Evolutionary conservation across 2,329 filamentous ascomycete genomes (phyloP), one percentile per base, ranked within the genome.

Genomic region (Pyrenophora teres): DNA sequence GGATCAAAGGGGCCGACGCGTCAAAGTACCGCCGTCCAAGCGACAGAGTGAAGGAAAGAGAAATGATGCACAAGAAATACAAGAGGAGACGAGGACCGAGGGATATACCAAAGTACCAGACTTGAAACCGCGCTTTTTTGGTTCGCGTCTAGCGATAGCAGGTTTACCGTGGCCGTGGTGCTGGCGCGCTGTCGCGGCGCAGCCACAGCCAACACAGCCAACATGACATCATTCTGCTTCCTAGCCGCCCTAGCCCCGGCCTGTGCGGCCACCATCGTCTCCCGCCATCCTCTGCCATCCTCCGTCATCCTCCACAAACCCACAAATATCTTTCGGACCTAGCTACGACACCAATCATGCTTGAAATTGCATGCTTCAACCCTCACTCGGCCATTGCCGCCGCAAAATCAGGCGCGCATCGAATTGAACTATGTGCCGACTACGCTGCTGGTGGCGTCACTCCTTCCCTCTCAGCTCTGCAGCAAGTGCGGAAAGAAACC

Each of bases 361-460:
- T 80, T 12, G 80, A 83, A 67, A 77, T 82, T 38, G 79, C 79
- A 9, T 79, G 76, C 55, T 83, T 83, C 69, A 77, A 70, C 39
- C 37, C 61, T 6, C 12, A 62, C 6, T 81, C 79, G 0, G 79
- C 78, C 2, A 48, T 78, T 3, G 50, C 69, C 13, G 81, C 81
- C 8, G 67, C 68, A 6, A 33, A 56, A 2, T 63, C 70, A 21
- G 79, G 79, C 8, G 81, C 80, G 3, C 70, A 79, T 59, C 75
- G 81, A 0, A 78, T 84, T 44, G 81, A 84, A 64, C 77, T 82
- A 5, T 81, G 79, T 58, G 67, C 71, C 18, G 55, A 75, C 19
- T 73, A 74, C 41, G 46, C 65, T 4, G 61, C 67, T 12, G 80
- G 77, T 47, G 78, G 79, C 6, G 69, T 74, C 13, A 79, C 80